phyloP scores from a whole-genome alignment of 2,329 filamentous ascomycete species.

The Diaporthe sp. region DNA sequence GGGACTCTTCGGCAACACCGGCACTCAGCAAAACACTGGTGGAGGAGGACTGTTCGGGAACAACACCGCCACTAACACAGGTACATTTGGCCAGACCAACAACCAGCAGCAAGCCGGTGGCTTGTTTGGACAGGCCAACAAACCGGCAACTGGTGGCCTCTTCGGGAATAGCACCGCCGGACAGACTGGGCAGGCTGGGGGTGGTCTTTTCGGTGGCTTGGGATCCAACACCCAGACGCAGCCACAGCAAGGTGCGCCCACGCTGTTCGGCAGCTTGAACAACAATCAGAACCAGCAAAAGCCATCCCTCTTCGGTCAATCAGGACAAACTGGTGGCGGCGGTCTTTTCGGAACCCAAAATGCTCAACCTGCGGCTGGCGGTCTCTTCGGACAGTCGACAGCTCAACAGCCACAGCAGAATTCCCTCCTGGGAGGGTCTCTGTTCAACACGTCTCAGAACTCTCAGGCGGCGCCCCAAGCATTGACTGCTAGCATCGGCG shows the following conservation, averaged over 20 bases:
- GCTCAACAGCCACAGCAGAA: conserved; percentile 64
- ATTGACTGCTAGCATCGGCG: conserved; percentile 83
- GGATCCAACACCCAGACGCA: conserved; percentile 48
- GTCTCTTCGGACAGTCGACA: conserved; percentile 60
- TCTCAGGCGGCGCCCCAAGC: conserved; percentile 68
- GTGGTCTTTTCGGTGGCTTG: conserved; percentile 65
- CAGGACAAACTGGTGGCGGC: conserved; percentile 56
- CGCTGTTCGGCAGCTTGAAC: conserved; percentile 62
- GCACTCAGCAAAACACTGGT: conserved; percentile 44
- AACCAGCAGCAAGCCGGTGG: conserved; percentile 47
- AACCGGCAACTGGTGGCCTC: conserved; percentile 57
- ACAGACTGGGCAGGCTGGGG: conserved; percentile 53
- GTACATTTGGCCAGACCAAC: conserved; percentile 41
- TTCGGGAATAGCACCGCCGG: conserved; percentile 59
- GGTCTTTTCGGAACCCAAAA: conserved; percentile 67
- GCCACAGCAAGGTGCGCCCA: conserved; percentile 53
- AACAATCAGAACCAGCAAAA: conserved; percentile 64
- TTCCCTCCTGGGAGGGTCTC: conserved; percentile 62
- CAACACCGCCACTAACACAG: conserved; percentile 47
- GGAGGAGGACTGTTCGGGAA: conserved; percentile 52
- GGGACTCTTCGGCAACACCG: conserved; percentile 45
- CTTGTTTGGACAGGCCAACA: conserved; percentile 57
- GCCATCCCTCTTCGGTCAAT: conserved; percentile 66
- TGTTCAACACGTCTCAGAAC: conserved; percentile 69
- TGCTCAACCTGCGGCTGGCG: conserved; percentile 57